Percentiles rank a stretch among this genome's conserved stretches.
Evolutionary conservation across 2,329 filamentous ascomycete species (phyloP).

Genomic region (Tolypocladium ophioglossoides): DNA sequence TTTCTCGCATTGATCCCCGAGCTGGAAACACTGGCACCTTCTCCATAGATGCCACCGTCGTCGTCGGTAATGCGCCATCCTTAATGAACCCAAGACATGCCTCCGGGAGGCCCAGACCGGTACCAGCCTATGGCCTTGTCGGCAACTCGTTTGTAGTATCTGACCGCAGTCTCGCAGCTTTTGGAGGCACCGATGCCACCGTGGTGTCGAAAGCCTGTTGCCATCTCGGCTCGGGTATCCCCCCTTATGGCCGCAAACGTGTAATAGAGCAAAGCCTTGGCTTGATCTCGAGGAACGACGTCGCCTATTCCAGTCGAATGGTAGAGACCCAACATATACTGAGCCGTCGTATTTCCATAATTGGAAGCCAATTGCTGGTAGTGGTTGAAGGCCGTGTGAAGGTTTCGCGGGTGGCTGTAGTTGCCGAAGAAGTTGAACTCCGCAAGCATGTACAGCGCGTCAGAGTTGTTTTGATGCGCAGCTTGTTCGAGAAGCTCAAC

Average conservation of each 20-base stretch:
- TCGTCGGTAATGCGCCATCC: constrained; percentile 84
- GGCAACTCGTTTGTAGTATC: constrained; percentile 87
- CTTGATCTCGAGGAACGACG: constrained; percentile 75
- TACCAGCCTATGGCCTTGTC: constrained; percentile 87
- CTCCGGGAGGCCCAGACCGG: constrained; percentile 81
- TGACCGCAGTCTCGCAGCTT: constrained; percentile 73
- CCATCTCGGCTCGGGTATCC: constrained; percentile 85
- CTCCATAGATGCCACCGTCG: constrained; percentile 83
- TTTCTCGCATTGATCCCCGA: constrained; percentile 74
- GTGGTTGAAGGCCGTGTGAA: constrained; percentile 66
- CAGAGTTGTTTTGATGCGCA: constrained; percentile 51
- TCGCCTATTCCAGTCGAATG: constrained; percentile 86
- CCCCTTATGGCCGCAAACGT: constrained; percentile 83
- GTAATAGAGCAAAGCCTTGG: constrained; percentile 85
- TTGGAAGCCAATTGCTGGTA: constrained; percentile 68
- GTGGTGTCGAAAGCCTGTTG: constrained; percentile 76
- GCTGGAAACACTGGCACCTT: constrained; percentile 84
- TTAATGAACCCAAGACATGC: constrained; percentile 65
- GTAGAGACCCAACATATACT: constrained; percentile 93
- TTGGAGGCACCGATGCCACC: constrained; percentile 75
- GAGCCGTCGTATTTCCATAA: constrained; percentile 81
- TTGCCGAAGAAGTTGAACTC: constrained; percentile 98
- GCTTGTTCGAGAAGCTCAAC: constrained; percentile 42
- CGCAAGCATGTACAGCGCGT: constrained; percentile 81
- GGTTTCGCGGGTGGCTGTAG: constrained; percentile 75